Evolutionary conservation across 768 basidiomycete genomes (phyloP).

Genomic region (Leccinum longicurvipes): DNA sequence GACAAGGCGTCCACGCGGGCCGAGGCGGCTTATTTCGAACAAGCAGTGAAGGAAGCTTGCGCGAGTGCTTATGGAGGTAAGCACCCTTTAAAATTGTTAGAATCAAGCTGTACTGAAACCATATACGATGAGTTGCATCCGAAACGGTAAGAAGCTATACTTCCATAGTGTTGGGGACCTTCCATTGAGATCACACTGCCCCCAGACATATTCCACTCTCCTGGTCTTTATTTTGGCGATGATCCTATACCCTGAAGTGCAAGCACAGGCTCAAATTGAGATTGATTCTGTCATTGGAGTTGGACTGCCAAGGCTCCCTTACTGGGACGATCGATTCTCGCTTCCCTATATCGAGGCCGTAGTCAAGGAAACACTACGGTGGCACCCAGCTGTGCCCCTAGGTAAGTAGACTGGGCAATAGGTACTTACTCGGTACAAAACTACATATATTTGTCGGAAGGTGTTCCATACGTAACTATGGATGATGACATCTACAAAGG

Average conservation of each 20-base stretch:
- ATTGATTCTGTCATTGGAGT: constrained; percentile 19
- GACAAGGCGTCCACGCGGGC: not conserved
- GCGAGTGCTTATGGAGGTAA: constrained; percentile 20
- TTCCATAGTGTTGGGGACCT: not conserved
- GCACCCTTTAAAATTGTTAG: not conserved
- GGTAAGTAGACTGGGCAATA: constrained; percentile 4
- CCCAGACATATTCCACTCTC: constrained; percentile 19
- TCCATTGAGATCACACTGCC: constrained; percentile 11
- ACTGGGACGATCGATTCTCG: constrained; percentile 17
- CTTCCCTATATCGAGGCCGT: constrained; percentile 23
- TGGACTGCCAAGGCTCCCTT: constrained; percentile 18
- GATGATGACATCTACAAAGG: constrained; percentile 42
- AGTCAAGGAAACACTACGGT: constrained; percentile 24
- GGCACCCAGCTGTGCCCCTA: constrained; percentile 18
- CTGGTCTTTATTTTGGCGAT: constrained; percentile 23
- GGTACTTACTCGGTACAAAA: not conserved
- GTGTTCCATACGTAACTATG: constrained; percentile 32
- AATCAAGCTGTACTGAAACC: constrained; percentile 8
- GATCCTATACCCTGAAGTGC: constrained; percentile 26
- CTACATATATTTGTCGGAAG: constrained; percentile 7
- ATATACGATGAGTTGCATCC: constrained; percentile 16
- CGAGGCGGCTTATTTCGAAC: constrained; percentile 13
- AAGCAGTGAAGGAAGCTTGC: constrained; percentile 22
- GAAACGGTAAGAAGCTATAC: constrained; percentile 19
- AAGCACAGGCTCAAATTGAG: constrained; percentile 17